Percentiles rank a stretch among this genome's conserved stretches.
Conservation (phyloP, 2,329 filamentous ascomycete genomes). For the Ophiostoma ulmi region DNA sequence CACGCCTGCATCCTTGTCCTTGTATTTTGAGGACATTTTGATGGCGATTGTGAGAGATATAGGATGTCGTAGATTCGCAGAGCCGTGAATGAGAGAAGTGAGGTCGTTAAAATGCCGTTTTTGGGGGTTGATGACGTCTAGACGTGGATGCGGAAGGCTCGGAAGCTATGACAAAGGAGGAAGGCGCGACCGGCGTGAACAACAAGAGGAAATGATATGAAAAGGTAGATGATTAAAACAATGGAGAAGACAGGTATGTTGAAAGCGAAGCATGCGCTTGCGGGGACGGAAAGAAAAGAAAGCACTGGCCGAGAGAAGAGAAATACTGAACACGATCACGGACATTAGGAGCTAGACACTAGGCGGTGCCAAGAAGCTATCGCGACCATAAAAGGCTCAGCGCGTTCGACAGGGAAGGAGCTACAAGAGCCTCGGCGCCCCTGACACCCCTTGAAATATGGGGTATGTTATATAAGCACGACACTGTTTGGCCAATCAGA, state of each 20-base stretch:
- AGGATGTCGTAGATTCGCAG: neutral
- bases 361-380: neutral
- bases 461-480: neutral
- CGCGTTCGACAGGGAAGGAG: neutral
- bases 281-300: neutral
- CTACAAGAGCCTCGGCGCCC: constrained; percentile 7
- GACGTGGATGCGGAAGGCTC: constrained; percentile 5
- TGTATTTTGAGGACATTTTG: constrained; percentile 40
- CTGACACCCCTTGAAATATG: neutral
- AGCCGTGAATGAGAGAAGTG: too few species aligned
- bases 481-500: neutral
- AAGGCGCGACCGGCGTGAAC: constrained; percentile 5
- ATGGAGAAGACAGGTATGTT: neutral
- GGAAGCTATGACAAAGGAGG: neutral
- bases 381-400: constrained; percentile 4
- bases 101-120: neutral
- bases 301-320: neutral
- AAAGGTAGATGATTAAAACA: neutral
- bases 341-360: neutral
- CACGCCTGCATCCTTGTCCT: constrained; percentile 59
- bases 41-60: neutral
- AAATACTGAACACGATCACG: neutral
- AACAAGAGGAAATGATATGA: neutral
- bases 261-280: neutral
- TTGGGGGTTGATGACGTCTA: neutral